Percentiles rank a stretch among this genome's conserved stretches.
These are phyloP conservation scores for Eimeria zaria DNA, from an alignment of 169 alveolate species.

Conservation along the genomic window DNA sequence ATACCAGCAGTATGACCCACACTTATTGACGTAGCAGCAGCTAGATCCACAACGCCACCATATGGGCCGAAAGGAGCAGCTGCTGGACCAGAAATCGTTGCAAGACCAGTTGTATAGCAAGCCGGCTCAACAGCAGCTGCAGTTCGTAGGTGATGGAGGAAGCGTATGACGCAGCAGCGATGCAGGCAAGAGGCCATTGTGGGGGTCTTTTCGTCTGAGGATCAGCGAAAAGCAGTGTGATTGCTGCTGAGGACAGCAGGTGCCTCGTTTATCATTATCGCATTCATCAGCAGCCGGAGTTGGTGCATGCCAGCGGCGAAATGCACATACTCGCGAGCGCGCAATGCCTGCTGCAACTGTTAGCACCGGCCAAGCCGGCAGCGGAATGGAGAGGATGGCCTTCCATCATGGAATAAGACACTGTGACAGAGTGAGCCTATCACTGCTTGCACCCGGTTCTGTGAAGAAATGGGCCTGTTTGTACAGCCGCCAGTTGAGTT, in stretches of 20 bases:
- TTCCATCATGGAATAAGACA: not conserved
- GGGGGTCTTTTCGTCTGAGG: not conserved
- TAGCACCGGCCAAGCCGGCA: not conserved
- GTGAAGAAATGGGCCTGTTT: not conserved
- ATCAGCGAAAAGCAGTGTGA: not conserved
- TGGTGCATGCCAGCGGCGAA: not conserved
- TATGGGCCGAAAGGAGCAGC: not conserved
- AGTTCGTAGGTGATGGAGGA: not conserved
- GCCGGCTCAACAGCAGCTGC: not conserved
- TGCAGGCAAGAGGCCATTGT: not conserved
- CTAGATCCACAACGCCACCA: not conserved
- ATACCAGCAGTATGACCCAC: not conserved
- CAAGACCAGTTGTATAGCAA: not conserved
- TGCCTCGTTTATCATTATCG: not conserved
- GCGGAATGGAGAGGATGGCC: not conserved
- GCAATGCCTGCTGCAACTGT: not conserved
- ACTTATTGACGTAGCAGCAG: not conserved
- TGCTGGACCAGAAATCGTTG: not conserved
- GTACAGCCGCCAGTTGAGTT: not conserved
- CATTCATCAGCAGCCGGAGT: not conserved
- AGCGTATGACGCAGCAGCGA: not conserved
- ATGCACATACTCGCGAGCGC: not conserved
- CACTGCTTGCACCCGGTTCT: too few species aligned
- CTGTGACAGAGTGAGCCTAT: too few species aligned
- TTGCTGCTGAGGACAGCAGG: not conserved